Conservation (phyloP, 2,329 filamentous ascomycete species). For the Microthyrium microscopicum region DNA sequence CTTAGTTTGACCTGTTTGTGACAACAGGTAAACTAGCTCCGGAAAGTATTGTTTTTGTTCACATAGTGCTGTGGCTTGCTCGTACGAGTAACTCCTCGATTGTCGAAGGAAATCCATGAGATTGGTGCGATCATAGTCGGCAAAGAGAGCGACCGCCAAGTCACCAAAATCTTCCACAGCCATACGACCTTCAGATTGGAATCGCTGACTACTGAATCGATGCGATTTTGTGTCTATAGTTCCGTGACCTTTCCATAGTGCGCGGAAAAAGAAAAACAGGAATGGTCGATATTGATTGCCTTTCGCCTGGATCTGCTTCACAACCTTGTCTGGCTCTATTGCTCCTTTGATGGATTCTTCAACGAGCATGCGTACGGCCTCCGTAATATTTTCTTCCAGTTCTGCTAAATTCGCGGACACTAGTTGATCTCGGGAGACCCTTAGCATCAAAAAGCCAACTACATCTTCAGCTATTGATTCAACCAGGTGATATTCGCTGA, state of each 20-base stretch:
- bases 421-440: constrained; percentile 58
- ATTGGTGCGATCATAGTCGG: constrained; percentile 60
- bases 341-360: constrained; percentile 84
- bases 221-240: constrained; percentile 19
- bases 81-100: constrained; percentile 78
- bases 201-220: constrained; percentile 12
- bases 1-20: constrained; percentile 88
- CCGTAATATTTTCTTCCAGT: constrained; percentile 61
- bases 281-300: constrained; percentile 47
- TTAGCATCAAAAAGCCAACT: constrained; percentile 68
- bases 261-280: constrained; percentile 80
- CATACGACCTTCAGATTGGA: constrained; percentile 36
- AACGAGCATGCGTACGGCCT: constrained; percentile 73
- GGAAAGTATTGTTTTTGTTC: constrained; percentile 67
- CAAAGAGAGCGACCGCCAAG: constrained; percentile 71
- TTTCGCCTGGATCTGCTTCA: constrained; percentile 55
- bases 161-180: constrained; percentile 70
- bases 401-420: constrained; percentile 50
- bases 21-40: constrained; percentile 78
- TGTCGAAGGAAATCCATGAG: constrained; percentile 77
- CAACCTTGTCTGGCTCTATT: constrained; percentile 59
- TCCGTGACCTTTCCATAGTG: constrained; percentile 65
- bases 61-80: constrained; percentile 61
- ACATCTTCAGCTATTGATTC: constrained; percentile 84
- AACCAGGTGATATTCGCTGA: constrained; percentile 76